Conservation (phyloP, 768 basidiomycete species). For the Tulasnella calospora region DNA sequence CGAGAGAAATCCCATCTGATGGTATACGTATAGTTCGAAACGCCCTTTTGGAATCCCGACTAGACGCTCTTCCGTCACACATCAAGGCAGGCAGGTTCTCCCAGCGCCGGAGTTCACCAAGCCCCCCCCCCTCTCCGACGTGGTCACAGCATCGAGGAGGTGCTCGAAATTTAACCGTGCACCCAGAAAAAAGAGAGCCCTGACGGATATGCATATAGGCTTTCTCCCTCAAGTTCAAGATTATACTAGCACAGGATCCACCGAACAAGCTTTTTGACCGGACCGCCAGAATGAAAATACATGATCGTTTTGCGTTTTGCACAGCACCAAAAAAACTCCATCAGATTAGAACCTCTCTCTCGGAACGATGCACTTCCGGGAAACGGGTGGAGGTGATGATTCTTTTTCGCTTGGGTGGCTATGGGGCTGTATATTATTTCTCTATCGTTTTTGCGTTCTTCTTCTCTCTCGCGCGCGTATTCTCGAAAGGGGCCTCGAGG, state of each 20-base stretch:
- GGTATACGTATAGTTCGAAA: not conserved
- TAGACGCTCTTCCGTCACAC: too few relatives aligned
- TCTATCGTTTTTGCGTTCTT: not conserved
- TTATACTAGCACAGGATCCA: not conserved
- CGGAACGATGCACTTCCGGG: too few relatives aligned
- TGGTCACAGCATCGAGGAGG: not conserved
- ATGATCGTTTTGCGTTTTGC: not conserved
- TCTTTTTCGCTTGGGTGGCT: not conserved
- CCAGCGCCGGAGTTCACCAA: not conserved
- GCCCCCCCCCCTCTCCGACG: not conserved
- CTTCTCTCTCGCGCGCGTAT: not conserved
- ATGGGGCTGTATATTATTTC: not conserved
- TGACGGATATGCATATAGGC: not conserved
- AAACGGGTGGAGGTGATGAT: not conserved
- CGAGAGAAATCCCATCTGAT: not conserved
- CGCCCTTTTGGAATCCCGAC: not conserved
- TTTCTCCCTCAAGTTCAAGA: not conserved
- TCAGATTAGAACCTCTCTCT: too few relatives aligned
- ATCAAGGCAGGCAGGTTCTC: not conserved
- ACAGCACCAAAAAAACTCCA: not conserved
- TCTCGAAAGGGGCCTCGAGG: not conserved
- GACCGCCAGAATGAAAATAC: not conserved
- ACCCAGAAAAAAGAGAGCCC: not conserved
- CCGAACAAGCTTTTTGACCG: conserved; percentile 3
- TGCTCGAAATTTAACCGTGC: too few relatives aligned